Conservation (phyloP, 352 stramenopile species). For the Phytophthora chlamydospora region DNA sequence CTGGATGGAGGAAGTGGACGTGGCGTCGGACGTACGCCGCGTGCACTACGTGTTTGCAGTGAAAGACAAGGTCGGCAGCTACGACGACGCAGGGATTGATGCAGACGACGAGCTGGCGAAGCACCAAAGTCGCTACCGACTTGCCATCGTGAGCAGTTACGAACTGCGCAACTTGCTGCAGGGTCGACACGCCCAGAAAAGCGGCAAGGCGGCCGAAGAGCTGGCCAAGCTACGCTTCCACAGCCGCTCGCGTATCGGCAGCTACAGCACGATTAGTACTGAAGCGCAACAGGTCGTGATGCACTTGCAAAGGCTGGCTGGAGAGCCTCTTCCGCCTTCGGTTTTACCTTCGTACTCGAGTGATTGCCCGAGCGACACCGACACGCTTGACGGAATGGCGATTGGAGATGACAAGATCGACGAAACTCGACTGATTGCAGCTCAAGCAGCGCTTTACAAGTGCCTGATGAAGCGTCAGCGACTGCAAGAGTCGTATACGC, state of each 20-base stretch:
- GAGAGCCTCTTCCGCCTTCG: slow-evolving; percentile 17
- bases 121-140: slow-evolving; percentile 13
- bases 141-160: slow-evolving; percentile 75
- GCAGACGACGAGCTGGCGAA: slow-evolving; percentile 12
- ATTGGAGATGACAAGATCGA: slow-evolving; percentile 23
- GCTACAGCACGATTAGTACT: slow-evolving; percentile 73
- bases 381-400: slow-evolving; percentile 18
- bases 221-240: slow-evolving; percentile 63
- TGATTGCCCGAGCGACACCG: slow-evolving; percentile 29
- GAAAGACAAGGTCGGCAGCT: slow-evolving; percentile 36
- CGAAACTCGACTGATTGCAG: slow-evolving; percentile 30
- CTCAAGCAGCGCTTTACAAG: slow-evolving; percentile 69
- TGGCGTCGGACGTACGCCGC: slow-evolving; percentile 56
- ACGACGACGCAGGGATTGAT: slow-evolving; percentile 30
- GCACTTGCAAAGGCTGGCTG: slow-evolving; percentile 40
- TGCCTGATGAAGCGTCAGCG: slow-evolving; percentile 54
- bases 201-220: slow-evolving; percentile 18
- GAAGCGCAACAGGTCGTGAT: slow-evolving; percentile 52
- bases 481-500: slow-evolving; percentile 51
- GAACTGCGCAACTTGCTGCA: slow-evolving; percentile 55
- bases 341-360: slow-evolving; percentile 24
- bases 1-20: slow-evolving; percentile 82
- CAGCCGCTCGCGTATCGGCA: slow-evolving; percentile 69
- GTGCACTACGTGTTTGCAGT: slow-evolving; percentile 74
- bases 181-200: slow-evolving; percentile 27